phyloP scores from a whole-genome alignment of 2,329 filamentous ascomycete genomes.

The Colletotrichum gigasporum region DNA sequence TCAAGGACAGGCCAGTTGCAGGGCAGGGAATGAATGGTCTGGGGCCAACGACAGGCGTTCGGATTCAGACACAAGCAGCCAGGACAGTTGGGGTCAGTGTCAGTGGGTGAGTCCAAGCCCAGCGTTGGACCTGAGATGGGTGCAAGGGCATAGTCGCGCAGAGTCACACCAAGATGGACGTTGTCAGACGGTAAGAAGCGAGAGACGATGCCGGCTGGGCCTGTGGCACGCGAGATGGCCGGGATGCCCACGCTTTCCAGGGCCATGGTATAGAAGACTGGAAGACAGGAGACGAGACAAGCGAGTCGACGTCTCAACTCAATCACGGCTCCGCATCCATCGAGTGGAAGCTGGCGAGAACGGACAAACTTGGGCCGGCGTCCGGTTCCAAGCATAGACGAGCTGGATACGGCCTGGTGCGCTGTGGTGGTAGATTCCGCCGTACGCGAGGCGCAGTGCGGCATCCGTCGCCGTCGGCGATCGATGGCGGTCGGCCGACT shows the following conservation, averaged over 20 bases:
- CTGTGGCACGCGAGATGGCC: constrained; percentile 12
- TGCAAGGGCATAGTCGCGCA: background rate
- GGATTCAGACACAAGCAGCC: background rate
- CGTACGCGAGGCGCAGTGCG: constrained; percentile 14
- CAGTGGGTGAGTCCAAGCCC: background rate
- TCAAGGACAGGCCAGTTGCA: background rate
- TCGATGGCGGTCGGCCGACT: background rate
- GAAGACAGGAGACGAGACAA: background rate
- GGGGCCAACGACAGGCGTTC: background rate
- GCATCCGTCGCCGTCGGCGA: background rate
- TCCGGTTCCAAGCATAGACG: background rate
- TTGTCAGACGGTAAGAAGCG: constrained; percentile 27
- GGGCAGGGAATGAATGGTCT: background rate
- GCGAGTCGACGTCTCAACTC: background rate
- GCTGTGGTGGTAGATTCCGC: constrained; percentile 1
- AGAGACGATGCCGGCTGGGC: background rate
- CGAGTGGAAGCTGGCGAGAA: background rate
- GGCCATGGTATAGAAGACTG: constrained; percentile 25
- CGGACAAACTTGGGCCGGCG: background rate
- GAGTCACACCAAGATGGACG: constrained; percentile 14
- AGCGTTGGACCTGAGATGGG: background rate
- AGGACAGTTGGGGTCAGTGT: background rate
- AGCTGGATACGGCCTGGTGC: constrained; percentile 7
- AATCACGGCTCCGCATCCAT: constrained; percentile 1
- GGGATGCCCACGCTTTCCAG: constrained; percentile 22